phyloP scores from a whole-genome alignment of 805 yeast genomes.

The Barnettozyma siamensis region DNA sequence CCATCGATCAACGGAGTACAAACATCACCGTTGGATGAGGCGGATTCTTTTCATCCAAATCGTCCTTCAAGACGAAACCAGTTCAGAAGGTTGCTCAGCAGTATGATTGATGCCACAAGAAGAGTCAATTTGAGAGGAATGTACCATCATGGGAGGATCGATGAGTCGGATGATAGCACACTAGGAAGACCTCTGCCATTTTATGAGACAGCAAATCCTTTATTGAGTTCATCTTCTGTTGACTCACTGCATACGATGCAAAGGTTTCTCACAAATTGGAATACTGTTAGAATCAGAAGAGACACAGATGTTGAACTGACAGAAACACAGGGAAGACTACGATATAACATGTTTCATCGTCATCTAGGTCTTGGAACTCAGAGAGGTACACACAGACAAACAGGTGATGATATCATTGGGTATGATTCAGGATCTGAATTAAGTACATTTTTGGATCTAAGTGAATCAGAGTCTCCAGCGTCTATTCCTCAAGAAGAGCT shows the following conservation, averaged over 20 bases:
- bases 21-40: too few relatives aligned
- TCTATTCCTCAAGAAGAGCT: not conserved
- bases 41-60: too few relatives aligned
- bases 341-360: not conserved
- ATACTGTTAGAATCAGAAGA: slow-evolving; percentile 10
- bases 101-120: not conserved
- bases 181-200: not conserved
- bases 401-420: not conserved
- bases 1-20: not conserved
- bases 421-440: not conserved
- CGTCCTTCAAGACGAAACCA: not conserved
- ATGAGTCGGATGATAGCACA: not conserved
- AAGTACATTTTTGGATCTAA: not conserved
- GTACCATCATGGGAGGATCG: not conserved
- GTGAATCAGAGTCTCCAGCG: not conserved
- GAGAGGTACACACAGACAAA: too few relatives aligned
- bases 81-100: not conserved
- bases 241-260: not conserved
- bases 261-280: slow-evolving; percentile 1
- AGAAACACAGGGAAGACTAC: not conserved
- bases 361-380: not conserved
- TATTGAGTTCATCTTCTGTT: not conserved
- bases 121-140: not conserved
- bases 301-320: slow-evolving; percentile 1
- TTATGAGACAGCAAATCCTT: slow-evolving; percentile 7